Evolutionary conservation across 352 stramenopile genomes (phyloP), one percentile per base, ranked within the genome.

Genomic region (Phytophthora pistaciae): DNA sequence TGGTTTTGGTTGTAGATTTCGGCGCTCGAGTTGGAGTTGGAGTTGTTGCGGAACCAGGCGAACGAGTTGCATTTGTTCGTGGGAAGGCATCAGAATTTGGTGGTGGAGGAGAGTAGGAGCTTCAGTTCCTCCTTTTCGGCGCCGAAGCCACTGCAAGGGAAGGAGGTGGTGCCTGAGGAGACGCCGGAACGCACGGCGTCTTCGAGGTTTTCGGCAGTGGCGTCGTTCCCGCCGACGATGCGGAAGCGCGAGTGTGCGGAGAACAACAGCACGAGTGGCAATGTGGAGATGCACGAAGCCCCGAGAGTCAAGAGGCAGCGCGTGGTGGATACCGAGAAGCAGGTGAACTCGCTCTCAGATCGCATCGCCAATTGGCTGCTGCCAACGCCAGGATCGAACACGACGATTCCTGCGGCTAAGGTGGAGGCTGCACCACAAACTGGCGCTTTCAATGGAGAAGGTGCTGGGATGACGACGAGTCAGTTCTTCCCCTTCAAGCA

Each of bases 291-390:
- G 50, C 59, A 68, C 16, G 73, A 77, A 27, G 46, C 76, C 38
- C 68, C 67, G 8, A 64, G 74, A 9, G 58, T 63, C 16, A 90
- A 92, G 59, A 74, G 82, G 8, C 82, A 89, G 46, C 79, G 82
- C 5, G 74, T 84, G 1, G 23, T 68, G 33, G 70, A 70, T 27
- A 50, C 64, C 1, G 80, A 82, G 57, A 79, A 75, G 38, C 70
- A 80, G 21, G 68, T 68, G 18, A 78, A 75, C 33, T 92, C 76
- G 56, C 63, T 92, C 5, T 82, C 80, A 18, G 72, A 84, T 68
- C 74, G 79, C 1, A 74, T 92, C 18, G 72, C 80, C 5, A 89
- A 87, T 72, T 92, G 84, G 84, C 62, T 92, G 68, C 58, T 92
- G 31, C 81, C 81, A 16, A 58, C 64, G 18, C 65, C 62, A 21